phyloP scores from a whole-genome alignment of 176 grass and related monocot genomes.

The Oryza rufipogon region DNA sequence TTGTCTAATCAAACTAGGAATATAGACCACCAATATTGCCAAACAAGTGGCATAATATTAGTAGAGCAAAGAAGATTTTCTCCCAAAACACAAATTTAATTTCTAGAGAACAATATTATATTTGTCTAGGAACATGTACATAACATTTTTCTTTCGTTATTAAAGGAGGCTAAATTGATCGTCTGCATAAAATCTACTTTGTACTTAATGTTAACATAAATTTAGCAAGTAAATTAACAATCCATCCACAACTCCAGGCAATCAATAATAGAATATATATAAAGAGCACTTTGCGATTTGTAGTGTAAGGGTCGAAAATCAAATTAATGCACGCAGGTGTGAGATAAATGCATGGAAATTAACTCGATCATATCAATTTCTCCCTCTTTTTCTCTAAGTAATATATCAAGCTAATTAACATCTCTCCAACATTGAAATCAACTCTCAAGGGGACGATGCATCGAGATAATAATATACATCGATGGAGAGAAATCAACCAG shows the following conservation, averaged over 20 bases:
- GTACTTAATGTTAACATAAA: not conserved
- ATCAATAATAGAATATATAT: not conserved
- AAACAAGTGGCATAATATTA: too few species aligned
- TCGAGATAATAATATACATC: slow-evolving; percentile 44
- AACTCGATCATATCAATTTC: slow-evolving; percentile 2
- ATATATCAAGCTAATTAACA: slow-evolving; percentile 25
- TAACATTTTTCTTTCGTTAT: too few species aligned
- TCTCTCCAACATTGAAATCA: slow-evolving; percentile 10
- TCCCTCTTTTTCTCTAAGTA: not conserved
- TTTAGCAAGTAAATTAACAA: too few species aligned
- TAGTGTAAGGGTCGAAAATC: not conserved
- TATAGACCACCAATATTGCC: too few species aligned
- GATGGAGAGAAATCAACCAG: not conserved
- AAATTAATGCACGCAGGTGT: not conserved
- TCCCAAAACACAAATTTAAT: too few species aligned
- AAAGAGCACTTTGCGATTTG: not conserved
- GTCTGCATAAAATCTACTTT: not conserved
- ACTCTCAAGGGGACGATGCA: slow-evolving; percentile 39
- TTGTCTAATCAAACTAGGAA: too few species aligned
- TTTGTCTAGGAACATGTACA: too few species aligned
- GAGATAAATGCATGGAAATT: not conserved
- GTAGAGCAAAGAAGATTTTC: too few species aligned
- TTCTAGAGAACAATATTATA: too few species aligned
- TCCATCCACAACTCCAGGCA: not conserved
- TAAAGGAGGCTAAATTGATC: not conserved